Evolutionary conservation across 768 basidiomycete species (phyloP).

Genomic region (Rhizopogon salebrosus): DNA sequence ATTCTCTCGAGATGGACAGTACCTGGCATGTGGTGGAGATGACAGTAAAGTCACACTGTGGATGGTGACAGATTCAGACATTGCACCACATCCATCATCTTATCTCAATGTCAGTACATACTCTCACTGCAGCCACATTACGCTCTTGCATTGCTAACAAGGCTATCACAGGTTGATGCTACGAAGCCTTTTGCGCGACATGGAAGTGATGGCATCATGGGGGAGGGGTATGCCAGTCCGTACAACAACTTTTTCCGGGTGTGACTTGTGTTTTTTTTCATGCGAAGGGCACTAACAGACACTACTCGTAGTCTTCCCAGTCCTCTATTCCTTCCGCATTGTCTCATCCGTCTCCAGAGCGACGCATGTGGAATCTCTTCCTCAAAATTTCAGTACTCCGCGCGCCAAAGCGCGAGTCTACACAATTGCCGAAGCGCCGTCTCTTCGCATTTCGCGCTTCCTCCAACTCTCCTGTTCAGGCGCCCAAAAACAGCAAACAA

Average conservation of each 20-base stretch:
- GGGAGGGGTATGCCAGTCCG: no score
- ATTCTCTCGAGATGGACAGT: neutral
- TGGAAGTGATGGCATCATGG: no score
- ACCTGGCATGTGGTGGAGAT: neutral
- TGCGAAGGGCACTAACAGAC: neutral
- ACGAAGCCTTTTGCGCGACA: no score
- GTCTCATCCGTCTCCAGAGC: neutral
- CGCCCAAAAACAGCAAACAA: rapidly evolving
- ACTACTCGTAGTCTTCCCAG: neutral
- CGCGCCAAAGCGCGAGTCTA: no score
- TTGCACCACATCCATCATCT: neutral
- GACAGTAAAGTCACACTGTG: neutral
- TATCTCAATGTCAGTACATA: neutral
- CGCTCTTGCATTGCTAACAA: no score
- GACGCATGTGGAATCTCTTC: no score
- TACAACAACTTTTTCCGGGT: no score
- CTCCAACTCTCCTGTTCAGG: no score
- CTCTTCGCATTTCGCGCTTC: no score
- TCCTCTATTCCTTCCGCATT: neutral
- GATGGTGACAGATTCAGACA: neutral
- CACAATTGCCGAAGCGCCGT: neutral
- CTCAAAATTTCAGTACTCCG: neutral
- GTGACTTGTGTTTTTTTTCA: no score
- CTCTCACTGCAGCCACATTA: no score
- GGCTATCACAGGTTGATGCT: no score